Base-by-base conservation (phyloP, 2,329 filamentous ascomycete genomes). In the Pseudogymnoascus sp. region DNA sequence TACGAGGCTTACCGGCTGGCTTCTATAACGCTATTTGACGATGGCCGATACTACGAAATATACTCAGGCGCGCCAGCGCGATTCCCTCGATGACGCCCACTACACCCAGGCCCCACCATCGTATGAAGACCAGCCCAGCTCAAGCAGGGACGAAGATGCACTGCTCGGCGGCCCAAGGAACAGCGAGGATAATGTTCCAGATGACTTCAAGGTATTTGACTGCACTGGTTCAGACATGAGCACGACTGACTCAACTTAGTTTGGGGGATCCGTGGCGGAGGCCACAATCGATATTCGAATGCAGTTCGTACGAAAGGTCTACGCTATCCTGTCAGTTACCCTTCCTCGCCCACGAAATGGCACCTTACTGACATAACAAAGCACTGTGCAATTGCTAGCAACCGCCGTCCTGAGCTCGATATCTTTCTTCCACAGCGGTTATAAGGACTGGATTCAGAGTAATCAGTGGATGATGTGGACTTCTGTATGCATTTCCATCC, bases 231-330 rank as follows among this genome's bases (percentile, higher is more conserved):
- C 60, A 40, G 42, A 63, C 62, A 31, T 40, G 26, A 51, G 40
- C 18, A 34, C 18, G 61, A 31, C 51, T 63, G 65, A 51, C 65
- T 70, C 51, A 29, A 61, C 61, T 3, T 73, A 91, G 90, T 97
- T 96, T 73, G 95, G 93, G 70, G 93, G 92, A 66, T 91, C 88
- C 16, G 93, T 97, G 65, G 88, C 93, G 69, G 95, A 97, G 80
- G 93, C 91, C 57, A 96, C 93, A 18, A 82, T 97, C 73, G 92
- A 96, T 72, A 96, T 99, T 74, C 90, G 93, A 70, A 96, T 97
- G 86, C 90, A 95, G 77, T 99, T 97, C 77, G 83, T 96, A 71
- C 88, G 93, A 77, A 97, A 97, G 81, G 95, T 99, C 74, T 99
- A 99, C 79, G 89, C 92, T 65, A 99, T 99, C 77, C 83, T 99